These are phyloP conservation scores for Lecanicillium sp. DNA, from an alignment of 2,329 filamentous ascomycete genomes.

Conservation along the genomic window DNA sequence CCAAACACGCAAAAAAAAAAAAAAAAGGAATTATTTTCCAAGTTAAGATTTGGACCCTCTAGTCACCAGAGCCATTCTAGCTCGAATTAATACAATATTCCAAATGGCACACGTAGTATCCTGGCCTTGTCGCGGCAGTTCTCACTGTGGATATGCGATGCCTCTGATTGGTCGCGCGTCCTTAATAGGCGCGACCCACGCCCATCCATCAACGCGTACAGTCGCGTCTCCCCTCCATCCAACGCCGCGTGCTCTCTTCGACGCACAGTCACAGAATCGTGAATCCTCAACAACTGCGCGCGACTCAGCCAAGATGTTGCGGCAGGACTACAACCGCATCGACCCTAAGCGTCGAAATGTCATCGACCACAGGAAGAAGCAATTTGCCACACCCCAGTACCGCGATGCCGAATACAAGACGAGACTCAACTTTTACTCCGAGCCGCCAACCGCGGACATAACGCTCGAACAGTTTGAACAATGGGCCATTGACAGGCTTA, in stretches of 20 bases:
- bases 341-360: constrained; percentile 68
- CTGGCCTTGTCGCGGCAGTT: too few species aligned
- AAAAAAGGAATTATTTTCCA: too few species aligned
- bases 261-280: constrained; percentile 8
- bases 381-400: constrained; percentile 73
- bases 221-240: constrained; percentile 23
- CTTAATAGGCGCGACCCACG: too few species aligned
- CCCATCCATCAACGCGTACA: constrained; percentile 19
- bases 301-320: constrained; percentile 32
- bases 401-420: constrained; percentile 73
- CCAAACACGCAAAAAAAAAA: too few species aligned
- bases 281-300: constrained; percentile 4
- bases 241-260: background rate
- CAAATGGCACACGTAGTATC: too few species aligned
- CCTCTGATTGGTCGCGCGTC: too few species aligned
- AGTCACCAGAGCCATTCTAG: too few species aligned
- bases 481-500: constrained; percentile 91
- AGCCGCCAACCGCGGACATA: constrained; percentile 86
- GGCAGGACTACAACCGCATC: constrained; percentile 44
- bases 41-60: too few species aligned
- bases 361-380: constrained; percentile 74
- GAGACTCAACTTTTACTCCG: constrained; percentile 85
- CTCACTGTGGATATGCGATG: too few species aligned
- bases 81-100: too few species aligned
- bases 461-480: constrained; percentile 96